These are phyloP conservation scores for California macrophylla DNA, from an alignment of 441 rosid species.

Conservation along the genomic window DNA sequence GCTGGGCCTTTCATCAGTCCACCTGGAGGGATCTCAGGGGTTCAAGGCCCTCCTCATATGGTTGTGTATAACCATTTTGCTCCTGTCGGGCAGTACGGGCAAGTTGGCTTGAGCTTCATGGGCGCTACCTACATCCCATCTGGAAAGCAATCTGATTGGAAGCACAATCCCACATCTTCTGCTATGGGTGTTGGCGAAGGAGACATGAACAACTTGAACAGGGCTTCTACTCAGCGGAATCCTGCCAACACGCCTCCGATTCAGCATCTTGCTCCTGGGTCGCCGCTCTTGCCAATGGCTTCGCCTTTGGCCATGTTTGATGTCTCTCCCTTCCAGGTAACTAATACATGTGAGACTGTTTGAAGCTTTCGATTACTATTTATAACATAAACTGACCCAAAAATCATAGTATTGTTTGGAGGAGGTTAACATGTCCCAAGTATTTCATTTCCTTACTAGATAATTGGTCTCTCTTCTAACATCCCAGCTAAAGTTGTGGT, in stretches of 20 bases:
- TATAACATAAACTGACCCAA: too few species aligned
- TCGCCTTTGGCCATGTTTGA: slow-evolving; percentile 87
- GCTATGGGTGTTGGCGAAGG: slow-evolving; percentile 52
- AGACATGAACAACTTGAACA: slow-evolving; percentile 47
- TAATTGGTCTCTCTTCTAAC: background rate
- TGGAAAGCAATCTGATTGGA: slow-evolving; percentile 93
- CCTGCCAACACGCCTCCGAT: slow-evolving; percentile 48
- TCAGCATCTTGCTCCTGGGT: slow-evolving; percentile 75
- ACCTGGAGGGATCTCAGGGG: slow-evolving; percentile 75
- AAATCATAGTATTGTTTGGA: too few species aligned
- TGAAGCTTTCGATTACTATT: background rate
- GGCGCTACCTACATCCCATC: slow-evolving; percentile 94
- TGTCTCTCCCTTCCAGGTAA: slow-evolving; percentile 89
- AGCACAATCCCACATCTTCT: slow-evolving; percentile 64
- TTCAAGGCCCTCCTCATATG: slow-evolving; percentile 93
- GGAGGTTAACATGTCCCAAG: too few species aligned
- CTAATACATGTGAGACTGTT: background rate
- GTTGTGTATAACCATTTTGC: slow-evolving; percentile 95
- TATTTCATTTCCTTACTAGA: too few species aligned
- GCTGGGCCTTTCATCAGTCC: slow-evolving; percentile 80
- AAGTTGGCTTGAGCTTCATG: slow-evolving; percentile 90
- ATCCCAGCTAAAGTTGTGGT: background rate
- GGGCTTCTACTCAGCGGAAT: slow-evolving; percentile 51
- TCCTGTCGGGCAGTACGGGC: slow-evolving; percentile 94
- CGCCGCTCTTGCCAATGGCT: slow-evolving; percentile 60